A percentile compares a stretch with the other conserved stretches of the same genome.
Conservation (phyloP, 768 basidiomycete genomes). For the Kwoniella botswanensis region DNA sequence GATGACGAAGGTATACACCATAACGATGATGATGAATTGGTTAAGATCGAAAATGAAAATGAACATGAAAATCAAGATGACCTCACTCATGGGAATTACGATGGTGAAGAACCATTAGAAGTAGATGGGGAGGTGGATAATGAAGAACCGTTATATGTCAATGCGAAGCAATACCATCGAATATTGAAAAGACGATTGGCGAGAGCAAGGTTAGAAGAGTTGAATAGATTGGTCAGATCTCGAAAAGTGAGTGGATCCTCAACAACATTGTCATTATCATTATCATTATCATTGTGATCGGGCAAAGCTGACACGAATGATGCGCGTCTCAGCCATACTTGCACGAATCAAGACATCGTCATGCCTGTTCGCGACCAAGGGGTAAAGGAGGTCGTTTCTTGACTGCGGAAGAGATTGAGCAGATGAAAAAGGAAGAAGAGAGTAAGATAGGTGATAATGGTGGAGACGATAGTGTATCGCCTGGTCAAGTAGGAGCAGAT, state of each 20-base stretch:
- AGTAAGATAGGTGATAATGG: conserved; percentile 25
- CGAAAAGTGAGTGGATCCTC: conserved; percentile 70
- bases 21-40: conserved; percentile 21
- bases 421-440: conserved; percentile 49
- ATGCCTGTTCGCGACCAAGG: conserved; percentile 95
- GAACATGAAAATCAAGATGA: conserved; percentile 15
- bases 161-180: conserved; percentile 98
- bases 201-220: conserved; percentile 86
- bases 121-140: conserved; percentile 63
- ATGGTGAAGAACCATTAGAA: conserved; percentile 23
- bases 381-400: conserved; percentile 98
- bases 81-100: conserved; percentile 24
- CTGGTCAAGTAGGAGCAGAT: neutral
- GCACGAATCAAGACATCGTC: conserved; percentile 96
- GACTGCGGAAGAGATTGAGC: conserved; percentile 84
- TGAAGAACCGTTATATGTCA: conserved; percentile 98
- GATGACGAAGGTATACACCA: conserved; percentile 24
- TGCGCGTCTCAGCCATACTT: conserved; percentile 77
- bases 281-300: neutral
- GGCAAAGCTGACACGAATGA: neutral
- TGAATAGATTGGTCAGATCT: conserved; percentile 88
- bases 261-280: no score
- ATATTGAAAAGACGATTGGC: conserved; percentile 95
- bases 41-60: conserved; percentile 20
- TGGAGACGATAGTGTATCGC: neutral